Evolutionary conservation across 2,329 filamentous ascomycete species (phyloP).

Genomic region (Phaeosphaeriaceae sp.): DNA sequence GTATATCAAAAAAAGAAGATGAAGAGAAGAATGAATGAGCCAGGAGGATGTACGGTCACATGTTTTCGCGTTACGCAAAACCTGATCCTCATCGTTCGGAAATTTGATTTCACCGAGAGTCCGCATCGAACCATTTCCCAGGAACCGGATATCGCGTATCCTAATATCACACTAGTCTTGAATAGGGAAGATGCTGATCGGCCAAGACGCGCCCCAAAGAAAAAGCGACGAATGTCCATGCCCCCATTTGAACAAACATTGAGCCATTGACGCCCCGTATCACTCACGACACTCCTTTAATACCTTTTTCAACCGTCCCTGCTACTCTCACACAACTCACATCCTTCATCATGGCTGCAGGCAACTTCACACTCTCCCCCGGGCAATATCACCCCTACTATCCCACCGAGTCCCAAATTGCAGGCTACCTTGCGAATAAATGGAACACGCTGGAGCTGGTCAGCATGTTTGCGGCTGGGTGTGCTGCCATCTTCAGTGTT

Average conservation of each 20-base stretch:
- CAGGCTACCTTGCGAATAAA: constrained; percentile 71
- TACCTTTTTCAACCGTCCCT: neutral
- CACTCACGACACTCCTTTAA: neutral
- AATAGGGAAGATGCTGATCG: neutral
- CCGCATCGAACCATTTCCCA: neutral
- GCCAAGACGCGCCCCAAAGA: neutral
- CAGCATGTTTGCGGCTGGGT: constrained; percentile 63
- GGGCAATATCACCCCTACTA: constrained; percentile 69
- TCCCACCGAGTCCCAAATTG: constrained; percentile 67
- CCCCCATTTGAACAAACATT: neutral
- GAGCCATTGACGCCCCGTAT: neutral
- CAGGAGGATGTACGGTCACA: constrained; percentile 5
- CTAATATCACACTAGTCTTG: neutral
- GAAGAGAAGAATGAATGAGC: no score
- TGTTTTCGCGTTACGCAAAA: constrained; percentile 9
- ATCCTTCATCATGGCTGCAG: constrained; percentile 15
- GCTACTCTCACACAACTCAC: neutral
- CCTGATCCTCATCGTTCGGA: no score
- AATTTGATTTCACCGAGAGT: no score
- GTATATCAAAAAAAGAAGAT: no score
- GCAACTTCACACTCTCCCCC: constrained; percentile 19
- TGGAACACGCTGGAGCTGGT: constrained; percentile 66
- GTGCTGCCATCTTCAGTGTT: constrained; percentile 62
- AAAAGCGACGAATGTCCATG: neutral
- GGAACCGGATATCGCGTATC: neutral